Conservation (phyloP, 345 rosid species). For the Gossypium stocksii region DNA sequence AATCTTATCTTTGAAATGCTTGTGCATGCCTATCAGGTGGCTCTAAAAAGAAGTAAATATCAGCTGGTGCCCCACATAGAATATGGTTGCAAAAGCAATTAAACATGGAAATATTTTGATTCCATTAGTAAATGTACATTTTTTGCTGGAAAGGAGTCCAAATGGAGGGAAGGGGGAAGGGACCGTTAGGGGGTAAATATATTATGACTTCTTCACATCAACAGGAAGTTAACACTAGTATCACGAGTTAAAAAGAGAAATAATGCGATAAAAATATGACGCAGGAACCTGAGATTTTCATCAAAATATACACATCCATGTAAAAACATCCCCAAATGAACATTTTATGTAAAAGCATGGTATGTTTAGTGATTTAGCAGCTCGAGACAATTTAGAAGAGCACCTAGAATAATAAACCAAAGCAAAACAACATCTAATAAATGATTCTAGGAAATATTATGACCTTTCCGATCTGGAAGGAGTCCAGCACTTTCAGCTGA, state of each 20-base stretch:
- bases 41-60: neutral
- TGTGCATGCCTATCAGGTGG: neutral
- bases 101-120: neutral
- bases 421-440: neutral
- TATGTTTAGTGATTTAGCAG: neutral
- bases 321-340: neutral
- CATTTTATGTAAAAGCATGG: neutral
- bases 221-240: neutral
- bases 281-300: neutral
- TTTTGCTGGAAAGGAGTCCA: neutral
- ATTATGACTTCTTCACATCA: neutral
- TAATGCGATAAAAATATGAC: neutral
- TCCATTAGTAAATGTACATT: slow-evolving; percentile 1
- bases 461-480: slow-evolving; percentile 61
- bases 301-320: neutral
- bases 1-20: neutral
- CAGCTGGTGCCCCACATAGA: neutral
- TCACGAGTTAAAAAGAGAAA: neutral
- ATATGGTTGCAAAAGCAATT: neutral
- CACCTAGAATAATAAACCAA: neutral
- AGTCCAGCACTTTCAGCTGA: slow-evolving; percentile 85
- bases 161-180: neutral
- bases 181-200: neutral
- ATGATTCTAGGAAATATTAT: neutral
- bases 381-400: neutral